These are phyloP conservation scores for Eucalyptus sp. DNA, from an alignment of 345 rosid species.

Conservation along the genomic window DNA sequence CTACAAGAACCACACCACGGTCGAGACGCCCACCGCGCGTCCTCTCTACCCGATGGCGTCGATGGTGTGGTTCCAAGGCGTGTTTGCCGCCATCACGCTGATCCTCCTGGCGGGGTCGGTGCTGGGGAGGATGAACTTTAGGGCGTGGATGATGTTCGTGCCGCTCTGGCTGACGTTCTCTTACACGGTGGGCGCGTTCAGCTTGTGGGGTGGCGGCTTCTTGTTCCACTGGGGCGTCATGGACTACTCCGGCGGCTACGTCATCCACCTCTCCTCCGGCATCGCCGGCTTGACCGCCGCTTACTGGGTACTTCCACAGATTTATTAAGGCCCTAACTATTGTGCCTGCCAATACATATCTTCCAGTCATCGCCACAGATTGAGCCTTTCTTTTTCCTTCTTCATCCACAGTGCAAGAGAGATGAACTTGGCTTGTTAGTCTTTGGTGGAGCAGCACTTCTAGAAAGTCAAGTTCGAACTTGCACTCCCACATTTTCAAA, in stretches of 20 bases:
- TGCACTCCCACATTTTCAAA: neutral
- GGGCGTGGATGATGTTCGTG: slow-evolving; percentile 35
- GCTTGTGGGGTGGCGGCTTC: slow-evolving; percentile 20
- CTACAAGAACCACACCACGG: neutral
- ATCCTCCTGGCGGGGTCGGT: slow-evolving; percentile 25
- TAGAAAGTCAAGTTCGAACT: neutral
- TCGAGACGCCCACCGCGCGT: neutral
- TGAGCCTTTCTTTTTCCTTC: neutral
- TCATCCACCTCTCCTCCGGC: slow-evolving; percentile 30
- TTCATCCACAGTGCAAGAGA: neutral
- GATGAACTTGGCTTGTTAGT: neutral
- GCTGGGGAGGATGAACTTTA: slow-evolving; percentile 25
- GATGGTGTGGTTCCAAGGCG: slow-evolving; percentile 26
- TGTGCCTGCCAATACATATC: neutral
- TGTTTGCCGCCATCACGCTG: slow-evolving; percentile 26
- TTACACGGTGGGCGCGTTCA: slow-evolving; percentile 20
- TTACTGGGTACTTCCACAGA: slow-evolving; percentile 8
- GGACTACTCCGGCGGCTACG: slow-evolving; percentile 26
- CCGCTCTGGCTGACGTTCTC: slow-evolving; percentile 29
- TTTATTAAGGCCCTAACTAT: neutral
- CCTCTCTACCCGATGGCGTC: slow-evolving; percentile 17
- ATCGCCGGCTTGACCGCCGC: slow-evolving; percentile 28
- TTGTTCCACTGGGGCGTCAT: slow-evolving; percentile 15
- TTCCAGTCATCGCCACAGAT: neutral
- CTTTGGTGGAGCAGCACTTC: neutral